These are phyloP conservation scores for Aspergillus awamori DNA, from an alignment of 2,329 filamentous ascomycete species.

Conservation along the genomic window DNA sequence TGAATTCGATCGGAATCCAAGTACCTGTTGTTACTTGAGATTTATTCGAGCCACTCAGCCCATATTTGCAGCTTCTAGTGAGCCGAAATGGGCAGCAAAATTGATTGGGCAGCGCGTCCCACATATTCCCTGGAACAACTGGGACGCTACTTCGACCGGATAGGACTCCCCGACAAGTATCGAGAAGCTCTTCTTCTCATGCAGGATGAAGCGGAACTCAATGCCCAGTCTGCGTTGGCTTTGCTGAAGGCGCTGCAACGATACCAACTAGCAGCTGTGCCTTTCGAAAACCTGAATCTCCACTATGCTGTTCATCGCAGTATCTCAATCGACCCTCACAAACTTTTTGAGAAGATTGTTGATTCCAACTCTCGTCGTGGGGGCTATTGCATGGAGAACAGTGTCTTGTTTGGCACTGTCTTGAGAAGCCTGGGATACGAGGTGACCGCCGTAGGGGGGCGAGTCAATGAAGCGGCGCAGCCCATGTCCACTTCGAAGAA, in stretches of 20 bases:
- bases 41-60: no score
- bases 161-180: background rate
- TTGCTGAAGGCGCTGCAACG: background rate
- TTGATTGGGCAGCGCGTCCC: background rate
- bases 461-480: background rate
- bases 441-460: background rate
- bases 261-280: background rate
- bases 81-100: background rate
- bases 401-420: background rate
- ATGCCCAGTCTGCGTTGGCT: background rate
- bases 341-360: background rate
- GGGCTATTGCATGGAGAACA: constrained; percentile 8
- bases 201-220: background rate
- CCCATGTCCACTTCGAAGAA: constrained; percentile 3
- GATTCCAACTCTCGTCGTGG: background rate
- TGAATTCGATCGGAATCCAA: no score
- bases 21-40: no score
- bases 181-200: background rate
- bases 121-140: background rate
- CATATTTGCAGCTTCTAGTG: background rate
- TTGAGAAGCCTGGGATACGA: background rate
- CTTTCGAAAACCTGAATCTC: background rate
- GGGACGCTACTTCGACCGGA: background rate
- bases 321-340: background rate
- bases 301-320: constrained; percentile 1